Base-by-base conservation (phyloP, 441 rosid genomes). In the Jatropha podagrica region DNA sequence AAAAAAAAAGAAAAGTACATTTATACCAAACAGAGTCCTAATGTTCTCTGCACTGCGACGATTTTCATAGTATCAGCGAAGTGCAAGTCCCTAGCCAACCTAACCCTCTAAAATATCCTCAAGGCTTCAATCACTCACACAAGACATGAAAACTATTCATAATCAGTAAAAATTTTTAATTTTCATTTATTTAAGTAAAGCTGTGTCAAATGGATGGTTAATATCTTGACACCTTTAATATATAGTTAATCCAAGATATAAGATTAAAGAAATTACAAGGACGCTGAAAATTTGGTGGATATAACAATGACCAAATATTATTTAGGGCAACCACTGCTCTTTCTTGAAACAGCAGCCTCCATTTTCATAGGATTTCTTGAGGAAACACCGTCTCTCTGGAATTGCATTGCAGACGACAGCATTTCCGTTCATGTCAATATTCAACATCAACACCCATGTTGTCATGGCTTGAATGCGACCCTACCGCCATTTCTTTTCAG, bases 401-500 rank as follows among this genome's bases (percentile, higher is more conserved):
- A 48, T 54, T 20, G 42, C 65, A 26, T 61, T 46, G 17, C 44
- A 72, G 26, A 58, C 44, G 65, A 71, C 54, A 56, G 40, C 52
- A 20, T 71, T 56, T 12, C 4, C n/a, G 8, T 17, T 64, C 65
- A 23, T 56, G 14, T 17, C 26, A 14, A 27, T 32, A 8, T 76
- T 37, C 44, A 11, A 76, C 68, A 63, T 56, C 68, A 38, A 6
- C n/a, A 7, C 14, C 64, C 46, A 9, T 32, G 32, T 32, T 2
- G 2, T 32, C 42, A 7, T n/a, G 14, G 27, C 55, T 55, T 67
- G 51, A 32, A 32, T 73, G 69, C 78, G 68, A 12, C 49, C 5
- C 82, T 68, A 75, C 82, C 62, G 42, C 79, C 77, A 79, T 69
- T 77, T 81, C 79, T 86, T 86, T 86, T 81, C 89, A 7, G 90